Percentiles rank a stretch among this genome's conserved stretches.
Evolutionary conservation across 2,329 filamentous ascomycete species (phyloP).

Genomic region (Fusarium albosuccineum): DNA sequence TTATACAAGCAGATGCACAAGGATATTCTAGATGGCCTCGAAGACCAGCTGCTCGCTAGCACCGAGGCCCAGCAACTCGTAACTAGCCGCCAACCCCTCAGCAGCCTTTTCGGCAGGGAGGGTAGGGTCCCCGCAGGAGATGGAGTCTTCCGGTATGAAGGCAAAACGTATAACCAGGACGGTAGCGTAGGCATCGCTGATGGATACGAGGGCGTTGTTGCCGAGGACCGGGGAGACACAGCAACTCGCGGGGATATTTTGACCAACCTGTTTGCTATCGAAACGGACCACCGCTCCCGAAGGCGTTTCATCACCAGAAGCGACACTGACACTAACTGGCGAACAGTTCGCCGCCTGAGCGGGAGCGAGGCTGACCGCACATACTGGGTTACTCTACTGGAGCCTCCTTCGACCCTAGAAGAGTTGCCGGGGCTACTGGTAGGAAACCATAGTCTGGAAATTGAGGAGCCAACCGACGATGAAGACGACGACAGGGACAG

Average conservation of each 20-base stretch:
- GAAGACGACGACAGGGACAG: slow-evolving; percentile 42
- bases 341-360: slow-evolving; percentile 49
- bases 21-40: slow-evolving; percentile 82
- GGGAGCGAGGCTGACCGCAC: slow-evolving; percentile 52
- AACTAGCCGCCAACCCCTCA: slow-evolving; percentile 80
- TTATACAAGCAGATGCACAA: slow-evolving; percentile 90
- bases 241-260: slow-evolving; percentile 73
- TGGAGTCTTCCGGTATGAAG: slow-evolving; percentile 68
- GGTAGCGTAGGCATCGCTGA: slow-evolving; percentile 75
- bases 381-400: slow-evolving; percentile 60
- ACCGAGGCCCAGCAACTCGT: slow-evolving; percentile 82
- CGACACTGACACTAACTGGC: slow-evolving; percentile 54
- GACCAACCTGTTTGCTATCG: slow-evolving; percentile 62
- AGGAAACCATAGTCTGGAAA: slow-evolving; percentile 47
- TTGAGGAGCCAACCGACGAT: slow-evolving; percentile 47
- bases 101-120: slow-evolving; percentile 79
- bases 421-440: slow-evolving; percentile 58
- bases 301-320: slow-evolving; percentile 47
- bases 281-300: slow-evolving; percentile 47
- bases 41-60: slow-evolving; percentile 82
- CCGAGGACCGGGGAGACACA: slow-evolving; percentile 70
- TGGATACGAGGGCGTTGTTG: slow-evolving; percentile 68
- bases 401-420: slow-evolving; percentile 60
- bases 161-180: slow-evolving; percentile 72
- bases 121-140: slow-evolving; percentile 76